Evolutionary conservation across 2,329 filamentous ascomycete species (phyloP).

Genomic region (Colletotrichum eremochloae): DNA sequence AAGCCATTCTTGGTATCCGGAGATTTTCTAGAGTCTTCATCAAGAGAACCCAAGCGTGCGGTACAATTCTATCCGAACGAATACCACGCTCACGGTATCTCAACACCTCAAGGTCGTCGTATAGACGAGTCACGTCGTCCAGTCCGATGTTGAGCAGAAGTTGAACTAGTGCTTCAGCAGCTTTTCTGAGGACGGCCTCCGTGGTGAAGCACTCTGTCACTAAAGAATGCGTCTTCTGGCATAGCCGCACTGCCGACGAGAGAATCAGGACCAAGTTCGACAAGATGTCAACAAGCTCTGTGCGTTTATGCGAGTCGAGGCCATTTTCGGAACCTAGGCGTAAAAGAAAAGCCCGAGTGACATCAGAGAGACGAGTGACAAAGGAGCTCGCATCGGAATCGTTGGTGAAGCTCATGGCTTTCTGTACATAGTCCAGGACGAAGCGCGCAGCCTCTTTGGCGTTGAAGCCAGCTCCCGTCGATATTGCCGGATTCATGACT

Average conservation of each 20-base stretch:
- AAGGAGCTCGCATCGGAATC: conserved; percentile 56
- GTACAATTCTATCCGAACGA: conserved; percentile 56
- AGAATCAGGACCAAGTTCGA: conserved; percentile 55
- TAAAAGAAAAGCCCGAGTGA: conserved; percentile 54
- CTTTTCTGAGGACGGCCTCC: conserved; percentile 62
- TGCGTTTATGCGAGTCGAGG: conserved; percentile 43
- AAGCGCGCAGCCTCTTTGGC: conserved; percentile 53
- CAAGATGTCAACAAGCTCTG: conserved; percentile 53
- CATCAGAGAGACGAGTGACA: conserved; percentile 58
- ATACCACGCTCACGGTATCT: conserved; percentile 66
- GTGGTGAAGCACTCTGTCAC: conserved; percentile 56
- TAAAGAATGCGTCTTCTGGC: conserved; percentile 51
- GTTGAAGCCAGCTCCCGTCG: conserved; percentile 33
- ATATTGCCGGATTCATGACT: conserved; percentile 37
- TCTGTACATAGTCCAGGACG: conserved; percentile 62
- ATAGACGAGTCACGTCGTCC: conserved; percentile 59
- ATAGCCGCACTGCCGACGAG: conserved; percentile 55
- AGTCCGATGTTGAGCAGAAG: conserved; percentile 60
- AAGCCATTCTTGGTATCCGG: conserved; percentile 64
- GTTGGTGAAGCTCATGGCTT: conserved; percentile 56
- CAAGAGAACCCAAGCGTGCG: conserved; percentile 71
- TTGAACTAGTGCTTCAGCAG: conserved; percentile 55
- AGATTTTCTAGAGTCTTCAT: conserved; percentile 67
- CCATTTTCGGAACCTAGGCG: conserved; percentile 48
- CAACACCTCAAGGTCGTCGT: conserved; percentile 61